A percentile compares a stretch with the other conserved stretches of the same genome.
Evolutionary conservation across 2,329 filamentous ascomycete species (phyloP).

Genomic region (Aaosphaeria arxii): DNA sequence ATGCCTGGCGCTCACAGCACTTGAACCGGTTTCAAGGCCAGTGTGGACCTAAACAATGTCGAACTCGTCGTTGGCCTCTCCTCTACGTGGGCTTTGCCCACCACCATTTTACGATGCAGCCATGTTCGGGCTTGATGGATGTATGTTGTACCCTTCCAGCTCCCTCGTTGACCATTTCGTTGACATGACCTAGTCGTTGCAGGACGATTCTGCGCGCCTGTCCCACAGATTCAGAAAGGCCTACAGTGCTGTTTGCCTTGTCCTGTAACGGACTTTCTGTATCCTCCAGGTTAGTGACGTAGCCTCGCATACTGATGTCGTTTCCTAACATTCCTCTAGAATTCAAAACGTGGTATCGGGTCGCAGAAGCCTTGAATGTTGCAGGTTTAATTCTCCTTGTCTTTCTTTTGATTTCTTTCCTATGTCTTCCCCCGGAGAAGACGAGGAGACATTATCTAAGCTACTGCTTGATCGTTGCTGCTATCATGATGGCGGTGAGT

Average conservation of each 20-base stretch:
- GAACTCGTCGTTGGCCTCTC: slow-evolving; percentile 25
- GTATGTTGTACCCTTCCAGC: slow-evolving; percentile 48
- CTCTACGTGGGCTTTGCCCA: slow-evolving; percentile 57
- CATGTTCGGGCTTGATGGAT: slow-evolving; percentile 63
- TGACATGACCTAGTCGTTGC: slow-evolving; percentile 41
- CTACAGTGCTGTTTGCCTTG: slow-evolving; percentile 84
- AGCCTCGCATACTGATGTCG: neutral
- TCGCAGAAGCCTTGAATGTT: slow-evolving; percentile 81
- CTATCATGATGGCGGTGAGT: slow-evolving; percentile 77
- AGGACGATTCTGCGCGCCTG: slow-evolving; percentile 57
- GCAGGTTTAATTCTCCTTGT: slow-evolving; percentile 67
- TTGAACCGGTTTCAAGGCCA: slow-evolving; percentile 11
- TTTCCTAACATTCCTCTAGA: slow-evolving; percentile 30
- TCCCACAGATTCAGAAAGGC: slow-evolving; percentile 43
- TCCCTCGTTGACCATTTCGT: too few relatives aligned
- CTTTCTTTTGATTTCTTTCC: slow-evolving; percentile 78
- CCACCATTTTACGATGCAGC: slow-evolving; percentile 66
- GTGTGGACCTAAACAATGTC: slow-evolving; percentile 18
- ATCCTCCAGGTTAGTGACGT: slow-evolving; percentile 51
- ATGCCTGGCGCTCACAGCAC: slow-evolving; percentile 19
- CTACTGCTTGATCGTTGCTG: slow-evolving; percentile 75
- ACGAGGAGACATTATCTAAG: slow-evolving; percentile 92
- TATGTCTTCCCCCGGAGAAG: slow-evolving; percentile 77
- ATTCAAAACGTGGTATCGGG: slow-evolving; percentile 57
- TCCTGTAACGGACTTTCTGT: slow-evolving; percentile 76